phyloP scores from a whole-genome alignment of 2,329 filamentous ascomycete species.

The Aspergillus sp. region DNA sequence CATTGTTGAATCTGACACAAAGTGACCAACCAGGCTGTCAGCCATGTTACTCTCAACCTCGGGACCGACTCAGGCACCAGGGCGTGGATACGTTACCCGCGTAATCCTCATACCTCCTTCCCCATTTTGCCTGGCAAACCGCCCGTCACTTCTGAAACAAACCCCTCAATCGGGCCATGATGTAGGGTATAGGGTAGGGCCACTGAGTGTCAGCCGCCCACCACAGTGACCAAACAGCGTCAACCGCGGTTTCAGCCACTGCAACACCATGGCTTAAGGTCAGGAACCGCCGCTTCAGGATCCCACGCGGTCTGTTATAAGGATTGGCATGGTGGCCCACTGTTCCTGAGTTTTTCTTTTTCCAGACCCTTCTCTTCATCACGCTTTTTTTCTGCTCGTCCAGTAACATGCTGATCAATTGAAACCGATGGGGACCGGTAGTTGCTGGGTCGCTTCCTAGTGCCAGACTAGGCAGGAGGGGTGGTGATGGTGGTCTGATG shows the following conservation, averaged over 20 bases:
- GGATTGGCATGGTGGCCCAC: constrained; percentile 9
- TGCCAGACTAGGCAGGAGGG: constrained; percentile 1
- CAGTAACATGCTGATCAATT: constrained; percentile 2
- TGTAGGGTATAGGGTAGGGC: constrained; percentile 34
- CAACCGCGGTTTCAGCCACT: constrained; percentile 22
- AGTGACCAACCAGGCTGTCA: not conserved
- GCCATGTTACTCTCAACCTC: not conserved
- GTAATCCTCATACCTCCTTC: not conserved
- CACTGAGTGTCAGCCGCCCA: not conserved
- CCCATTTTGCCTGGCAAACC: not conserved
- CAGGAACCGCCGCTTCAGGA: constrained; percentile 21
- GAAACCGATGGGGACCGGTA: not conserved
- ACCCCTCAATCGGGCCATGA: not conserved
- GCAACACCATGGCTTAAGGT: constrained; percentile 19
- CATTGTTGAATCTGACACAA: not conserved
- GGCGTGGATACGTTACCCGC: constrained; percentile 2
- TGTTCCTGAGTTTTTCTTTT: constrained; percentile 10
- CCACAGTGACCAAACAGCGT: not conserved
- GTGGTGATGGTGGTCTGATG: constrained; percentile 2
- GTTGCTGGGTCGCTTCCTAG: not conserved
- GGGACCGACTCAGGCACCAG: not conserved
- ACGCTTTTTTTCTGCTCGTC: not conserved
- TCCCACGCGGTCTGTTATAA: constrained; percentile 2
- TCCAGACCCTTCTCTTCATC: not conserved
- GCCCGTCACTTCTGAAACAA: not conserved